Percentiles rank a stretch among this genome's conserved stretches.
Evolutionary conservation across 306 rosid genomes (phyloP).

Genomic region (Vachellia pachyceras): DNA sequence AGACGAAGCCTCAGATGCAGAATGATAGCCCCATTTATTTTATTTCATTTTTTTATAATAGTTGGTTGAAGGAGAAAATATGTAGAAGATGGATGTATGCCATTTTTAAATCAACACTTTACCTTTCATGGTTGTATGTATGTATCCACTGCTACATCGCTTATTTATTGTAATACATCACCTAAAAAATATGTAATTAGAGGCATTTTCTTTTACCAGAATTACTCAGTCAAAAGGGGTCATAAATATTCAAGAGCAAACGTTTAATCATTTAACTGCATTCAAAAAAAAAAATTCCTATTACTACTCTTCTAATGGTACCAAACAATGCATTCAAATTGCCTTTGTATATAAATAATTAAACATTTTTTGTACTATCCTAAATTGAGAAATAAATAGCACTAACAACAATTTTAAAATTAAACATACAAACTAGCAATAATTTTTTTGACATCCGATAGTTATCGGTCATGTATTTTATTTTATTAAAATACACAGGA

Average conservation of each 20-base stretch:
- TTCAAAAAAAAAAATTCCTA: no score
- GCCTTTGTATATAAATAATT: not conserved
- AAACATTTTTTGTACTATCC: not conserved
- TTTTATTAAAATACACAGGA: not conserved
- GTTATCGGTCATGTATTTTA: no score
- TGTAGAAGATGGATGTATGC: conserved; percentile 22
- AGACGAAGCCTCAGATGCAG: conserved; percentile 83
- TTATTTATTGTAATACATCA: not conserved
- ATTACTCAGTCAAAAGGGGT: not conserved
- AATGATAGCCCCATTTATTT: conserved; percentile 37
- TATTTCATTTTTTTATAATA: not conserved
- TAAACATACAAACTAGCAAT: not conserved
- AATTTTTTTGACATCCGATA: not conserved
- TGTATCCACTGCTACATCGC: conserved; percentile 21
- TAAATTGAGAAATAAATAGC: not conserved
- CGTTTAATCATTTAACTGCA: not conserved
- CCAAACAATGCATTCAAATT: not conserved
- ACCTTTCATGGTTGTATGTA: not conserved
- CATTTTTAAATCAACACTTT: conserved; percentile 1
- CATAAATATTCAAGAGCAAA: not conserved
- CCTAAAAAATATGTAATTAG: not conserved
- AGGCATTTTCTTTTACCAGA: not conserved
- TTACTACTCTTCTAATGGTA: not conserved
- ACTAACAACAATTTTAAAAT: not conserved
- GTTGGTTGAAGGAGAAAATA: not conserved